phyloP scores from a whole-genome alignment of 192 early-diverging fungal species.

The Phycomyces nitens region DNA sequence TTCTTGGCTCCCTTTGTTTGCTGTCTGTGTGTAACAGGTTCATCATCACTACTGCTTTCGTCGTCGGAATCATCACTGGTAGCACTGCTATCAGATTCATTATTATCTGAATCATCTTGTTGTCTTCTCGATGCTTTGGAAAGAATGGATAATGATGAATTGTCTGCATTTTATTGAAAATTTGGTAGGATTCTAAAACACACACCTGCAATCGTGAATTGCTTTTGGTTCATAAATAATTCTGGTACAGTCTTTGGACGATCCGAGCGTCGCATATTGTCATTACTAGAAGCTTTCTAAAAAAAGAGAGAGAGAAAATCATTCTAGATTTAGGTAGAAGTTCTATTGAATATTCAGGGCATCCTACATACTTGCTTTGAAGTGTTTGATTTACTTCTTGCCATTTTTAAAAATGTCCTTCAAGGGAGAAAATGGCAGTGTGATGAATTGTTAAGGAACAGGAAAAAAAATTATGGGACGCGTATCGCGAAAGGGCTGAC shows the following conservation, averaged over 20 bases:
- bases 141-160: not conserved
- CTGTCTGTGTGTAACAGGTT: not conserved
- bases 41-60: conserved; percentile 3
- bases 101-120: conserved; percentile 11
- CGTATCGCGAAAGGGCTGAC: not conserved
- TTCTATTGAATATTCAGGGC: too few relatives aligned
- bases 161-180: not conserved
- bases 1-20: conserved; percentile 3
- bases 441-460: too few relatives aligned
- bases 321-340: too few relatives aligned
- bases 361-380: not conserved
- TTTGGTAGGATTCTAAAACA: not conserved
- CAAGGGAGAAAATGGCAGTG: too few relatives aligned
- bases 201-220: not conserved
- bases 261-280: not conserved
- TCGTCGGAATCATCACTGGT: conserved; percentile 29
- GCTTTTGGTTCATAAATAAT: conserved; percentile 7
- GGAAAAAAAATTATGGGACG: too few relatives aligned
- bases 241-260: conserved; percentile 19
- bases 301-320: too few relatives aligned
- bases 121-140: not conserved
- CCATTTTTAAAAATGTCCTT: not conserved
- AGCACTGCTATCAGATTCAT: conserved; percentile 28
- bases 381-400: not conserved
- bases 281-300: not conserved